These are phyloP conservation scores for Euphorbia schlechtendalii DNA, from an alignment of 441 rosid genomes.

Conservation along the genomic window DNA sequence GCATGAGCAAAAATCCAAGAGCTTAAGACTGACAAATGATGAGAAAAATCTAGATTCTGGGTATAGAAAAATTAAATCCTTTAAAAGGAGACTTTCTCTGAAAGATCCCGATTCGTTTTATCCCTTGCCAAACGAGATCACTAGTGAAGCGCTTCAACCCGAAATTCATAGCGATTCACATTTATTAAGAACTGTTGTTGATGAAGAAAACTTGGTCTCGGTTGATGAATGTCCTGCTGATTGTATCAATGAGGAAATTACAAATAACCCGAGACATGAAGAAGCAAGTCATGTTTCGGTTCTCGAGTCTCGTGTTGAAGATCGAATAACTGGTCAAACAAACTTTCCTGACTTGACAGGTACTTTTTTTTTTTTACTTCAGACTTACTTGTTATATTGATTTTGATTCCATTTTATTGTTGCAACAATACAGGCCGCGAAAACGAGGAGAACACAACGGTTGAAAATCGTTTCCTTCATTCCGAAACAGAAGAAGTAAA, in stretches of 20 bases:
- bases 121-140: conserved; percentile 40
- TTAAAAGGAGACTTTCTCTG: conserved; percentile 65
- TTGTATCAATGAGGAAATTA: conserved; percentile 16
- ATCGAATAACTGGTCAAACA: conserved; percentile 6
- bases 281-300: conserved; percentile 24
- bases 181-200: conserved; percentile 16
- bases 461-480: conserved; percentile 8
- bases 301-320: conserved; percentile 17
- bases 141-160: conserved; percentile 26
- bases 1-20: conserved; percentile 39
- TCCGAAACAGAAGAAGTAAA: conserved; percentile 21
- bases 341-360: conserved; percentile 32
- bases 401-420: no score
- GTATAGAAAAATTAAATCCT: conserved; percentile 34
- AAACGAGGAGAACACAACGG: conserved; percentile 17
- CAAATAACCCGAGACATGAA: no score
- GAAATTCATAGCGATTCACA: conserved; percentile 12
- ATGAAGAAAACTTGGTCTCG: conserved; percentile 17
- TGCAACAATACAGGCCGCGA: no score
- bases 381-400: neutral
- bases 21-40: conserved; percentile 52
- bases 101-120: conserved; percentile 58
- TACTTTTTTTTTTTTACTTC: conserved; percentile 6
- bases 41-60: conserved; percentile 28
- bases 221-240: conserved; percentile 13